phyloP scores from a whole-genome alignment of 495 filamentous ascomycete species.

The Friedmanniomyces simplex region DNA sequence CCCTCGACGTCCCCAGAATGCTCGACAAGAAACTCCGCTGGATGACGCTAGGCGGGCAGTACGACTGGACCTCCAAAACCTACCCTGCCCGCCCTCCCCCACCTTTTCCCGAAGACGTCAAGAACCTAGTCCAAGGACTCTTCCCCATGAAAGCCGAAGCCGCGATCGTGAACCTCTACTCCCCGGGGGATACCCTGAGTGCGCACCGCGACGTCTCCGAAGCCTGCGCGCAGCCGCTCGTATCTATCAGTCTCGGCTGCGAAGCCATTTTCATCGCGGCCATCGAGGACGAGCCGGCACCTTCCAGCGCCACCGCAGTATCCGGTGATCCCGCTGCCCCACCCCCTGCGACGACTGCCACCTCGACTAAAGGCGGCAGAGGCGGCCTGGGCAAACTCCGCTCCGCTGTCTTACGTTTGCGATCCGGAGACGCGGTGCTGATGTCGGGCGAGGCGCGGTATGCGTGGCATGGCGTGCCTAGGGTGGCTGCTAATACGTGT shows the following conservation, averaged over 20 bases:
- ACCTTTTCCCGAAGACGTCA: conserved; percentile 63
- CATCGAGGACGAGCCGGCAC: conserved; percentile 31
- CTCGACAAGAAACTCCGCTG: conserved; percentile 74
- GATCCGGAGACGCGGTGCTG: conserved; percentile 65
- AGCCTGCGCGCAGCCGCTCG: conserved; percentile 57
- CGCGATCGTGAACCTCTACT: conserved; percentile 86
- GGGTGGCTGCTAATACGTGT: conserved; percentile 65
- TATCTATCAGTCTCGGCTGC: conserved; percentile 80
- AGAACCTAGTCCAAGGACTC: conserved; percentile 46
- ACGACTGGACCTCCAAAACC: conserved; percentile 79
- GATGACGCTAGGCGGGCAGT: conserved; percentile 88
- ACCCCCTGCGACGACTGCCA: too few species aligned
- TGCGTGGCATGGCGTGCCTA: conserved; percentile 91
- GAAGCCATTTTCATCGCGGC: conserved; percentile 73
- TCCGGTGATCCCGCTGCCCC: not conserved
- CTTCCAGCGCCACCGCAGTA: not conserved
- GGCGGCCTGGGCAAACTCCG: conserved; percentile 48
- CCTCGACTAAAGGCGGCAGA: not conserved
- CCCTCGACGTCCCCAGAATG: conserved; percentile 52
- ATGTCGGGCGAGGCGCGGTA: conserved; percentile 17
- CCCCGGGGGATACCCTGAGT: conserved; percentile 74
- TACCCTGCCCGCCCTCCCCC: conserved; percentile 63
- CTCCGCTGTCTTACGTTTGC: conserved; percentile 75
- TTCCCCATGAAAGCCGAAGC: conserved; percentile 70
- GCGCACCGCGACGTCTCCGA: conserved; percentile 88